Evolutionary conservation across 108 stramenopile species (phyloP).

Genomic region (Nitzschia inconspicua): DNA sequence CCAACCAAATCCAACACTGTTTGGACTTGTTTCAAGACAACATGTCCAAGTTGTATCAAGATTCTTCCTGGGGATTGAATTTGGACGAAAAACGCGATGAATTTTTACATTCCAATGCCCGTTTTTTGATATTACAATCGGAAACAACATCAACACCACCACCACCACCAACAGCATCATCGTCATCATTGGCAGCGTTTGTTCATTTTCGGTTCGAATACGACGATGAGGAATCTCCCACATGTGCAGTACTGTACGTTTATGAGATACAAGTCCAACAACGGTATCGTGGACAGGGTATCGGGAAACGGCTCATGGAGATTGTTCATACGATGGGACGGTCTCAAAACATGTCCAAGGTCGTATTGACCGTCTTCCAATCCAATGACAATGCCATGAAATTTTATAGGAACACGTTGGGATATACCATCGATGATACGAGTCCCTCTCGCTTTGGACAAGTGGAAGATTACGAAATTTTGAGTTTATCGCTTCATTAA

Average conservation of each 20-base stretch:
- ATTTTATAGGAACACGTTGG: slow-evolving; percentile 62
- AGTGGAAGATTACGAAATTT: slow-evolving; percentile 73
- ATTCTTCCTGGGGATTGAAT: slow-evolving; percentile 77
- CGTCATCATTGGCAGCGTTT: slow-evolving; percentile 47
- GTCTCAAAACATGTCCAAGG: slow-evolving; percentile 40
- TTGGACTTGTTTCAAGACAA: slow-evolving; percentile 66
- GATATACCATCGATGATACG: slow-evolving; percentile 53
- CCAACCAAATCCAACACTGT: slow-evolving; percentile 6
- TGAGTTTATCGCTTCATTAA: no score
- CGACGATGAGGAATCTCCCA: slow-evolving; percentile 63
- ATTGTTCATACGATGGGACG: slow-evolving; percentile 48
- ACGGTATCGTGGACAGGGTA: slow-evolving; percentile 43
- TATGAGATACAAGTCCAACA: slow-evolving; percentile 76
- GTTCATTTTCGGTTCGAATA: slow-evolving; percentile 78
- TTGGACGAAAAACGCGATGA: slow-evolving; percentile 63
- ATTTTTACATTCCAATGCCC: slow-evolving; percentile 54
- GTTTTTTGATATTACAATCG: slow-evolving; percentile 43
- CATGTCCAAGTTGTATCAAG: slow-evolving; percentile 67
- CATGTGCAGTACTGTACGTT: slow-evolving; percentile 41
- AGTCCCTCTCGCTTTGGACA: slow-evolving; percentile 66
- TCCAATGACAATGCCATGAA: slow-evolving; percentile 50
- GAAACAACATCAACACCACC: background rate
- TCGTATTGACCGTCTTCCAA: slow-evolving; percentile 79
- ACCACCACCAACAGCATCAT: no score
- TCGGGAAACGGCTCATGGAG: slow-evolving; percentile 64